Conservation (phyloP, 2,329 filamentous ascomycete genomes). For the Diaporthe helianthi region DNA sequence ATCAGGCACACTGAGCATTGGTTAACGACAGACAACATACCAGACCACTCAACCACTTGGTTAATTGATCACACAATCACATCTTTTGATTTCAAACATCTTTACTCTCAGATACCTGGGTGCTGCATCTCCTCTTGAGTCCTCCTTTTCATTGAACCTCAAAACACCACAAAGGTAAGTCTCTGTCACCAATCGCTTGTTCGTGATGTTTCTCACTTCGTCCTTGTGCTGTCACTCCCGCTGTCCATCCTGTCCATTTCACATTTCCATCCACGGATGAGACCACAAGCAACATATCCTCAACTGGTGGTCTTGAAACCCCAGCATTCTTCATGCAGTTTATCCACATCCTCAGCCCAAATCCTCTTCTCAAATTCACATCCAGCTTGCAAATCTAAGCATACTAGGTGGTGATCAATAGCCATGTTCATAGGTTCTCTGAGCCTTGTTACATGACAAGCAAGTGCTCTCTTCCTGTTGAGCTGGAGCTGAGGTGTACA, state of each 20-base stretch:
- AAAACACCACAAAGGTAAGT: not conserved
- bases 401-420: not conserved
- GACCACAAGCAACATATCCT: not conserved
- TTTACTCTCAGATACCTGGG: not conserved
- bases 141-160: not conserved
- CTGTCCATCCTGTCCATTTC: not conserved
- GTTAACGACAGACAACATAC: not conserved
- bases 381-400: too few relatives aligned
- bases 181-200: not conserved
- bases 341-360: not conserved
- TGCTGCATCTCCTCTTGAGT: not conserved
- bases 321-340: not conserved
- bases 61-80: too few relatives aligned
- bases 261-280: not conserved
- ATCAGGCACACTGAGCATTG: not conserved
- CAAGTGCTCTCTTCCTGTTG: not conserved
- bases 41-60: not conserved
- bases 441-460: not conserved
- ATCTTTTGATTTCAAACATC: not conserved
- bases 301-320: not conserved
- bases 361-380: not conserved
- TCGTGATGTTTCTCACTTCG: not conserved
- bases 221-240: not conserved
- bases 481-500: not conserved
- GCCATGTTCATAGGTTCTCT: not conserved